Percentiles rank a stretch among this genome's conserved stretches.
Evolutionary conservation across 2,329 filamentous ascomycete species (phyloP).

Genomic region (Xylariaceae sp.): DNA sequence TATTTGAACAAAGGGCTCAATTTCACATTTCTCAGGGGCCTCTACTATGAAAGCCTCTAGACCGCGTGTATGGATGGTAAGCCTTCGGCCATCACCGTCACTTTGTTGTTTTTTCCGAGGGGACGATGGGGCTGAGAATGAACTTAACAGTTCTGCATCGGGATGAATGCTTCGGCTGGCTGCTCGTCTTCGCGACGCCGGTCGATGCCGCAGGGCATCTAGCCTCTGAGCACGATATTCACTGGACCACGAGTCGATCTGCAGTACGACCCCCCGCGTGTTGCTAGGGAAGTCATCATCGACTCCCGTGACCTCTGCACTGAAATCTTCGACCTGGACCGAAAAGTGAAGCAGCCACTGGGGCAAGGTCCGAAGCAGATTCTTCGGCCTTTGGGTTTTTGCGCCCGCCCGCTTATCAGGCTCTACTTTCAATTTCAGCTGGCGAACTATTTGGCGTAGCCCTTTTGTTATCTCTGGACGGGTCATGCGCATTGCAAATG

Average conservation of each 20-base stretch:
- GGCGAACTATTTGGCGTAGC: conserved; percentile 85
- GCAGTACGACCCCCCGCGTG: conserved; percentile 79
- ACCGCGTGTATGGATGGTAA: conserved; percentile 79
- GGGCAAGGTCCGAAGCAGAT: conserved; percentile 78
- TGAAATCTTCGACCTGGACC: conserved; percentile 86
- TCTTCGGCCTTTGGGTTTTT: conserved; percentile 58
- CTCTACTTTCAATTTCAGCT: conserved; percentile 73
- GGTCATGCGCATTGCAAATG: conserved; percentile 86
- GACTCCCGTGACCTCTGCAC: conserved; percentile 85
- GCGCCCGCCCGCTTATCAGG: conserved; percentile 58
- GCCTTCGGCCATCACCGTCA: conserved; percentile 74
- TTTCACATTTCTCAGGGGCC: conserved; percentile 78
- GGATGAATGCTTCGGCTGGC: conserved; percentile 72
- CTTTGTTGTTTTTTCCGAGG: conserved; percentile 57
- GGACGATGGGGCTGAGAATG: conserved; percentile 52
- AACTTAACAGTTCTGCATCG: conserved; percentile 64
- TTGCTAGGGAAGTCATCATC: conserved; percentile 82
- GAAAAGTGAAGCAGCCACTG: conserved; percentile 83
- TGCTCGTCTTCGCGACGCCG: conserved; percentile 67
- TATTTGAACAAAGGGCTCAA: conserved; percentile 82
- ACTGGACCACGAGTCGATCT: conserved; percentile 83
- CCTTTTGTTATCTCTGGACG: conserved; percentile 92
- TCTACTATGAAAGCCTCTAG: conserved; percentile 92
- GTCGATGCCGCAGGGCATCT: conserved; percentile 62
- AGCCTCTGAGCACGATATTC: conserved; percentile 85